Evolutionary conservation across 257 asterid species (phyloP).

Genomic region (Avicennia marina): DNA sequence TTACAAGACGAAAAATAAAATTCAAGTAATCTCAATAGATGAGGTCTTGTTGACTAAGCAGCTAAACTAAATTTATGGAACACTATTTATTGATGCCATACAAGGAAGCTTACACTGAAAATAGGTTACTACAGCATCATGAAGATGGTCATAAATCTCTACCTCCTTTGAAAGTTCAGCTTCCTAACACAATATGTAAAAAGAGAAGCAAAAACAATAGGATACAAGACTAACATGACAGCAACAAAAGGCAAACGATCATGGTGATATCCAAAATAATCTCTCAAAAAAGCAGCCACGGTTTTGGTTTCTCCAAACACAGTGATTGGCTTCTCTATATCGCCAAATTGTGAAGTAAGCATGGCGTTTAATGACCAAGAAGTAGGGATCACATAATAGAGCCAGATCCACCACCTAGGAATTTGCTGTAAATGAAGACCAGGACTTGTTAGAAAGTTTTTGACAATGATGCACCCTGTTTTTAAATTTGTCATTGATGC

Average conservation of each 20-base stretch:
- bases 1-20: too few relatives aligned
- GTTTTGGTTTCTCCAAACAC: conserved; percentile 47
- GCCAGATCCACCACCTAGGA: conserved; percentile 68
- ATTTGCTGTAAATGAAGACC: conserved; percentile 33
- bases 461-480: too few relatives aligned
- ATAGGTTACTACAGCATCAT: background rate
- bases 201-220: conserved; percentile 39
- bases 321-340: conserved; percentile 26
- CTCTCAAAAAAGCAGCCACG: conserved; percentile 36
- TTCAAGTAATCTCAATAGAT: too few relatives aligned
- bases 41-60: too few relatives aligned
- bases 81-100: too few relatives aligned
- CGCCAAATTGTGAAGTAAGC: conserved; percentile 61
- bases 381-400: conserved; percentile 41
- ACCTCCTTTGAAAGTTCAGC: conserved; percentile 57
- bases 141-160: background rate
- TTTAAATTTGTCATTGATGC: too few relatives aligned
- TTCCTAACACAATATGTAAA: conserved; percentile 43
- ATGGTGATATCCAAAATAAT: conserved; percentile 47
- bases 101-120: background rate
- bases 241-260: conserved; percentile 49
- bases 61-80: too few relatives aligned
- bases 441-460: too few relatives aligned
- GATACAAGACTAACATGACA: conserved; percentile 37
- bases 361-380: conserved; percentile 56